Evolutionary conservation across 495 filamentous ascomycete species (phyloP).

Genomic region (Aspergillus mulundensis): DNA sequence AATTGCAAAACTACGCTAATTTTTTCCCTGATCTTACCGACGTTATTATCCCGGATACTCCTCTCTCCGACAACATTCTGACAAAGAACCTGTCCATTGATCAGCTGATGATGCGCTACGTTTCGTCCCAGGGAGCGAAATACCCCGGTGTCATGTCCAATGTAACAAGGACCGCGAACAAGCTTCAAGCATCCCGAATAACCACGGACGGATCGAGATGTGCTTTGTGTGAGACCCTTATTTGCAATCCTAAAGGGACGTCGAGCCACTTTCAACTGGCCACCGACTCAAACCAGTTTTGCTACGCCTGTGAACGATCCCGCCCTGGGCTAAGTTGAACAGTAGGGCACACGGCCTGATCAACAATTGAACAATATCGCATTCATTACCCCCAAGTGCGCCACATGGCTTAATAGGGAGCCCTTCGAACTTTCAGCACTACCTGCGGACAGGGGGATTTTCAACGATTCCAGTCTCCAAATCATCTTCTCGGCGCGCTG

Average conservation of each 20-base stretch:
- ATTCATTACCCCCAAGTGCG: not conserved
- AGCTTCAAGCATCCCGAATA: slow-evolving; percentile 47
- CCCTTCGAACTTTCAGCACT: not conserved
- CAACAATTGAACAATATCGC: not conserved
- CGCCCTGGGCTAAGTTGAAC: slow-evolving; percentile 34
- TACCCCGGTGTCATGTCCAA: slow-evolving; percentile 93
- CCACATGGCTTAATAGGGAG: not conserved
- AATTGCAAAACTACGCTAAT: slow-evolving; percentile 61
- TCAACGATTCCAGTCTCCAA: slow-evolving; percentile 28
- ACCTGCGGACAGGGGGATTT: not conserved
- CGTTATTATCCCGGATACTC: slow-evolving; percentile 42
- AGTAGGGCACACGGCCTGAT: not conserved
- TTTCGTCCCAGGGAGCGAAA: slow-evolving; percentile 77
- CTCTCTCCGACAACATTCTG: slow-evolving; percentile 45
- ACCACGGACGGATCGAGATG: slow-evolving; percentile 23
- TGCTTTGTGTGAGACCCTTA: slow-evolving; percentile 42
- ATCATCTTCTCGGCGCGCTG: slow-evolving; percentile 25
- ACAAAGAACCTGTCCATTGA: slow-evolving; percentile 76
- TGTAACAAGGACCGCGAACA: slow-evolving; percentile 81
- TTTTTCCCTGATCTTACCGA: slow-evolving; percentile 49
- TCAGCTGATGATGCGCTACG: slow-evolving; percentile 83
- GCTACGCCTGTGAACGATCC: slow-evolving; percentile 59
- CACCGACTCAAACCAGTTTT: slow-evolving; percentile 29
- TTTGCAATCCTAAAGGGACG: slow-evolving; percentile 20
- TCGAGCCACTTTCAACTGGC: not conserved